Conservation (phyloP, 106 monocot species). For the Acorus gramineus region DNA sequence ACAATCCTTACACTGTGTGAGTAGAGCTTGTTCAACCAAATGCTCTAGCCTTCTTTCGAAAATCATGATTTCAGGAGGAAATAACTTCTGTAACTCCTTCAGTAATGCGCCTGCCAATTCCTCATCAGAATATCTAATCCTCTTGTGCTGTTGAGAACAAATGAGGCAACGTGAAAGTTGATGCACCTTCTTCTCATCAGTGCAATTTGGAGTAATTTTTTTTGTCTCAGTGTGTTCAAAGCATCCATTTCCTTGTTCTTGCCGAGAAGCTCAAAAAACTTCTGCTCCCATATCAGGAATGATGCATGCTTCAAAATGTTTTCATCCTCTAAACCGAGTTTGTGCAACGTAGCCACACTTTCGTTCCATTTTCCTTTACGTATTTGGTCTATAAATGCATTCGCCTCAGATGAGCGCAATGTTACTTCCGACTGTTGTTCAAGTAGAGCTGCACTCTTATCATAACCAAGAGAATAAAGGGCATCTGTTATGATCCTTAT, state of each 20-base stretch:
- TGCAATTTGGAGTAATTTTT: slow-evolving; percentile 27
- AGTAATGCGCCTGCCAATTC: slow-evolving; percentile 10
- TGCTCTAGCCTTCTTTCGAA: slow-evolving; percentile 28
- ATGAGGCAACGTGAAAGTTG: slow-evolving; percentile 23
- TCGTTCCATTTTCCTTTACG: slow-evolving; percentile 30
- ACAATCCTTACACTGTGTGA: slow-evolving; percentile 20
- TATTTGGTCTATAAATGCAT: slow-evolving; percentile 24
- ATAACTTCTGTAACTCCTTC: slow-evolving; percentile 25
- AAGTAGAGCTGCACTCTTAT: slow-evolving; percentile 26
- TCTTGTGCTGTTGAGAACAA: slow-evolving; percentile 5
- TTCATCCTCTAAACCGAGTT: slow-evolving; percentile 17
- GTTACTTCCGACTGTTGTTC: slow-evolving; percentile 32
- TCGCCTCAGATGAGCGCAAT: slow-evolving; percentile 18
- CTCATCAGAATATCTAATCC: slow-evolving; percentile 2
- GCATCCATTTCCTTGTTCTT: slow-evolving; percentile 24
- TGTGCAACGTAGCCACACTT: slow-evolving; percentile 18
- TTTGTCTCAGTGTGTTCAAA: slow-evolving; percentile 23
- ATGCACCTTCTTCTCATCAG: slow-evolving; percentile 14
- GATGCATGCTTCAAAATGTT: slow-evolving; percentile 21
- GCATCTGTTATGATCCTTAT: slow-evolving; percentile 29
- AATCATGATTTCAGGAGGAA: slow-evolving; percentile 26
- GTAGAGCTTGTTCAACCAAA: slow-evolving; percentile 34
- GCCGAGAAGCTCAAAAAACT: slow-evolving; percentile 28
- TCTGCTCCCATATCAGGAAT: slow-evolving; percentile 34
- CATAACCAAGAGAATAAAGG: slow-evolving; percentile 39